Evolutionary conservation across 169 alveolate genomes (phyloP).

Genomic region (Cystoisospora suis): DNA sequence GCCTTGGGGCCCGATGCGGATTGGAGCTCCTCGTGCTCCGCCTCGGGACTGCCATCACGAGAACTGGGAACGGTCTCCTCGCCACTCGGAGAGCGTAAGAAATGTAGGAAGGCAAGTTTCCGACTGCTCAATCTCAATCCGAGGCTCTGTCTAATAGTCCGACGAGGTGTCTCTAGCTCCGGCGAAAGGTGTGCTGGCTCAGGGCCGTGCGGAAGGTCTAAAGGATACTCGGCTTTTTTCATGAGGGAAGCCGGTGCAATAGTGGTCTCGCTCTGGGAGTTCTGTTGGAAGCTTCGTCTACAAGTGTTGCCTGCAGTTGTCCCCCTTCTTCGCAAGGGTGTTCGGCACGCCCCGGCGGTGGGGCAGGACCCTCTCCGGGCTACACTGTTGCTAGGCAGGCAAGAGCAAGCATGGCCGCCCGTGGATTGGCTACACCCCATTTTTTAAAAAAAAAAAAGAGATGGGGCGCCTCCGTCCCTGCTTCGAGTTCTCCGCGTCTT

Average conservation of each 20-base stretch:
- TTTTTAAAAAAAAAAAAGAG: not conserved
- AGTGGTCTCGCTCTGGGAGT: too few relatives aligned
- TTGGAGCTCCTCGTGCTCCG: too few relatives aligned
- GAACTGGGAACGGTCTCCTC: slow-evolving; percentile 1
- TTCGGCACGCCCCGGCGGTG: too few relatives aligned
- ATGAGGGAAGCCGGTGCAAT: too few relatives aligned
- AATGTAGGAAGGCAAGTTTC: not conserved
- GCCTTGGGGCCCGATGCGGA: not conserved
- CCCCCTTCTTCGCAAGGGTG: not conserved
- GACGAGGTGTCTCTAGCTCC: too few relatives aligned
- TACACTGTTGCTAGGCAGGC: not conserved
- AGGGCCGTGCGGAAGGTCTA: too few relatives aligned
- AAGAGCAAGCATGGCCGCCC: slow-evolving; percentile 8
- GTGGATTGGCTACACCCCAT: slow-evolving; percentile 14
- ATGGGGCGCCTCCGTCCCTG: not conserved
- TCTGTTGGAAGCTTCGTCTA: not conserved
- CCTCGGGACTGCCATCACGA: not conserved
- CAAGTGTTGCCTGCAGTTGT: not conserved
- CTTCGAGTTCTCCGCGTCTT: not conserved
- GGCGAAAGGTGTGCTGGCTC: too few relatives aligned
- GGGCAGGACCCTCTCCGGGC: slow-evolving; percentile 8
- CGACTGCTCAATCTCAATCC: not conserved
- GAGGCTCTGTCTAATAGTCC: not conserved
- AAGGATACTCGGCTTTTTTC: too few relatives aligned
- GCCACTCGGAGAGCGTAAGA: not conserved